Conservation (phyloP, 129 eudicot species). For the Centella asiatica region DNA sequence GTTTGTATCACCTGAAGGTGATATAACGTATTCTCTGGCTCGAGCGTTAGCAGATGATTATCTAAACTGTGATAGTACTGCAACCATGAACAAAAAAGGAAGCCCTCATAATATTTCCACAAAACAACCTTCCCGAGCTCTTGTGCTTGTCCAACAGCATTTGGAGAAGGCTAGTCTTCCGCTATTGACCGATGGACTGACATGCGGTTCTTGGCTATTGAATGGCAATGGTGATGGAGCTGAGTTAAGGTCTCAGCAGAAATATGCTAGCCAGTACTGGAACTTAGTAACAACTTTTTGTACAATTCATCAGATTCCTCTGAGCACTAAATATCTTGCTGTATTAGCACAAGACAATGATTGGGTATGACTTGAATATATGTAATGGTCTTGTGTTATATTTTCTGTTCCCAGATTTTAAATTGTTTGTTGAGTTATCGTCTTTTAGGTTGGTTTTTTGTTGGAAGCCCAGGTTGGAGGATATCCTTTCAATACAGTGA, state of each 20-base stretch:
- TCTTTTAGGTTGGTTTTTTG: conserved; percentile 69
- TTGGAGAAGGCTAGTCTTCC: conserved; percentile 91
- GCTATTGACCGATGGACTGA: conserved; percentile 35
- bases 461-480: conserved; percentile 88
- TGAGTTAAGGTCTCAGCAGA: conserved; percentile 80
- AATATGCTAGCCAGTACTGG: conserved; percentile 91
- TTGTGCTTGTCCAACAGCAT: conserved; percentile 77
- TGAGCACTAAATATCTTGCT: conserved; percentile 72
- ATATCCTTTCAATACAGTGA: conserved; percentile 60
- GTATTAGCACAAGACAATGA: conserved; percentile 84
- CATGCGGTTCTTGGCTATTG: conserved; percentile 88
- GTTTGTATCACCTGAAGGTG: conserved; percentile 46
- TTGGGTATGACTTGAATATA: conserved; percentile 46
- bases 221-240: conserved; percentile 79
- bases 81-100: conserved; percentile 29
- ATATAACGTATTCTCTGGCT: conserved; percentile 70
- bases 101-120: conserved; percentile 12
- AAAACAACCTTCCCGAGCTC: conserved; percentile 53
- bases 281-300: conserved; percentile 75
- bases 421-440: conserved; percentile 6
- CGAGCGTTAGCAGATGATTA: conserved; percentile 83
- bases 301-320: conserved; percentile 78
- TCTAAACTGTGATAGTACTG: conserved; percentile 41
- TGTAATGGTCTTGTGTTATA: background rate
- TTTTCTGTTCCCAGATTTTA: background rate